These are phyloP conservation scores for Thielaviopsis populi DNA, from an alignment of 2,329 filamentous ascomycete species.

Conservation along the genomic window DNA sequence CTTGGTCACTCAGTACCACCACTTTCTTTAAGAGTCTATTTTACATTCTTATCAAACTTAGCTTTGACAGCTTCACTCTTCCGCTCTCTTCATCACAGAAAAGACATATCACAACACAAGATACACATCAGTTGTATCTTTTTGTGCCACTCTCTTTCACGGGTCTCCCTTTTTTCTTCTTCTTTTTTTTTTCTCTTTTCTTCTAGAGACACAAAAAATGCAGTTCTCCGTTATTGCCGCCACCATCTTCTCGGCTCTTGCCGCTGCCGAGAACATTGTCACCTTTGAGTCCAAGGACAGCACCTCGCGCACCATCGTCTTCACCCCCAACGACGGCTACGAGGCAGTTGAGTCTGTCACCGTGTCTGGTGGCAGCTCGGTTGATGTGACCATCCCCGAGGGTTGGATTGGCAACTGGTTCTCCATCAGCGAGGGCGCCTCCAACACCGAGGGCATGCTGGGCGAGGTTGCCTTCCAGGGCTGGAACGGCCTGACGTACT, in stretches of 20 bases:
- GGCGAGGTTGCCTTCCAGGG: conserved; percentile 37
- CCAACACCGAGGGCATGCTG: conserved; percentile 34
- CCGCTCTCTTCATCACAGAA: background rate
- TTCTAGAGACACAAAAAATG: too few relatives aligned
- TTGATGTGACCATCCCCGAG: conserved; percentile 30
- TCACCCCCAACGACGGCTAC: conserved; percentile 29
- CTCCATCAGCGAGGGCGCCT: conserved; percentile 31
- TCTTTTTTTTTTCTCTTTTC: too few relatives aligned
- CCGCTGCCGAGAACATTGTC: conserved; percentile 35
- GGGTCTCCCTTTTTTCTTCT: background rate
- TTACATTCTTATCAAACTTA: background rate
- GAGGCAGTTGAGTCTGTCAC: conserved; percentile 26
- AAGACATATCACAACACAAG: background rate
- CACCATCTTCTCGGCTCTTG: conserved; percentile 30
- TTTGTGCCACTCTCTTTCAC: background rate
- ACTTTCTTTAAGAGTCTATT: conserved; percentile 7
- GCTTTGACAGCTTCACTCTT: conserved; percentile 7
- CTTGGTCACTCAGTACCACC: conserved; percentile 4
- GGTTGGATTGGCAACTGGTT: conserved; percentile 37
- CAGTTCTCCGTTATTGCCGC: conserved; percentile 26
- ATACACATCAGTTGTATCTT: background rate
- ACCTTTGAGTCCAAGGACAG: conserved; percentile 45
- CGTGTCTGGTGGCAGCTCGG: conserved; percentile 27
- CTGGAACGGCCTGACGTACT: conserved; percentile 36
- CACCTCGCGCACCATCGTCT: conserved; percentile 34